A percentile compares a stretch with the other conserved stretches of the same genome.
Conservation (phyloP, 2,329 filamentous ascomycete species). For the Aureobasidium sp. region DNA sequence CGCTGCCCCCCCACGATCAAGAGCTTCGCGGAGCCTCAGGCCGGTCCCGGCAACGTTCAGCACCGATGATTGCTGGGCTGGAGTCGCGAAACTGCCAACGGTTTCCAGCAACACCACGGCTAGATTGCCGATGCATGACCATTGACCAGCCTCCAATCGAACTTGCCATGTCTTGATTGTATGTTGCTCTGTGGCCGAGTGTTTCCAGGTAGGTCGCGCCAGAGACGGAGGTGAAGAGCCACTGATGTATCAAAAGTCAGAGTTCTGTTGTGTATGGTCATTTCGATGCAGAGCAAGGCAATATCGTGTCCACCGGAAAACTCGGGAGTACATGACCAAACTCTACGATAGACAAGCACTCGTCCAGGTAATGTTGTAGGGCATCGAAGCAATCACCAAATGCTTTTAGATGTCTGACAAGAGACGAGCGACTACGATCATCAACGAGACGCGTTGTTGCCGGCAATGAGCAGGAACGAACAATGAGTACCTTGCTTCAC, state of each 20-base stretch:
- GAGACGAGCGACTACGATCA: too few species aligned
- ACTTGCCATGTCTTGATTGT: neutral
- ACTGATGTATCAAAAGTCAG: neutral
- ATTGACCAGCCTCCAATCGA: neutral
- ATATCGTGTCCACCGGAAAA: too few species aligned
- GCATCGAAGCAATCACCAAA: neutral
- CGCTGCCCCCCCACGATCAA: neutral
- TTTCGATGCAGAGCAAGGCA: neutral
- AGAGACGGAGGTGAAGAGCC: neutral
- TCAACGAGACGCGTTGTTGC: too few species aligned
- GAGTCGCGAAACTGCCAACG: conserved; percentile 4
- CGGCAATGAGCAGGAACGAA: too few species aligned
- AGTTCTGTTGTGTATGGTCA: neutral
- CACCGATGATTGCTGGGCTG: neutral
- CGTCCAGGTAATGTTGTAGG: neutral
- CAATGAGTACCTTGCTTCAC: too few species aligned
- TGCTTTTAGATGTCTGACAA: neutral
- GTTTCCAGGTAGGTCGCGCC: neutral
- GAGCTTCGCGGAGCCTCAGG: conserved; percentile 8
- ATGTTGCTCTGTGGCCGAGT: neutral
- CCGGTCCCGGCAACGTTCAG: conserved; percentile 6
- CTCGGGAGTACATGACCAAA: neutral
- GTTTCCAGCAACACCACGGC: neutral
- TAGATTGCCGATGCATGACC: neutral
- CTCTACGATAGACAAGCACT: neutral